Conservation (phyloP, 345 rosid species). For the Citrus australasica region DNA sequence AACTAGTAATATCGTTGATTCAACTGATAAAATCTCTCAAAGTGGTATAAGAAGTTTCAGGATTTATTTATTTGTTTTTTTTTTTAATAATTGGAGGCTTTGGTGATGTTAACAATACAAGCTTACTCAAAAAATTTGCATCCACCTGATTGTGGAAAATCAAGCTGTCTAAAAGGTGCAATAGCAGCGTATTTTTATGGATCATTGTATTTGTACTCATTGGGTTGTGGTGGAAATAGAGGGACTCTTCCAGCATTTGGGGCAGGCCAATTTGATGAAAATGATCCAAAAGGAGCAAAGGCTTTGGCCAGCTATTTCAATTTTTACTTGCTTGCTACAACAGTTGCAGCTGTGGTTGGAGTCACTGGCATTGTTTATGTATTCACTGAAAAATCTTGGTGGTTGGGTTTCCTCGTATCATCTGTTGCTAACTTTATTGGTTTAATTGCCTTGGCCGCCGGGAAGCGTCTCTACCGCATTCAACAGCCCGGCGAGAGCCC, state of each 20-base stretch:
- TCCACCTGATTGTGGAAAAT: slow-evolving; percentile 26
- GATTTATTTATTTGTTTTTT: not conserved
- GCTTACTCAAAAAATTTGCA: slow-evolving; percentile 37
- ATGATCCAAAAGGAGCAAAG: slow-evolving; percentile 23
- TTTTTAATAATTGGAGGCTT: slow-evolving; percentile 21
- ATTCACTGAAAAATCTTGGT: slow-evolving; percentile 34
- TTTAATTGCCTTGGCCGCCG: slow-evolving; percentile 25
- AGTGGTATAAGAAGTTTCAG: not conserved
- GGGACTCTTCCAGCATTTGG: slow-evolving; percentile 49
- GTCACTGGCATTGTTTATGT: slow-evolving; percentile 47
- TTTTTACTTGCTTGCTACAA: slow-evolving; percentile 23
- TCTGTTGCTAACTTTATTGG: slow-evolving; percentile 30
- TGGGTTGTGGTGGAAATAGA: slow-evolving; percentile 43
- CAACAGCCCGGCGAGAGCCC: slow-evolving; percentile 32
- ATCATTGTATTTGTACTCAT: slow-evolving; percentile 33
- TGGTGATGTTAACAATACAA: slow-evolving; percentile 49
- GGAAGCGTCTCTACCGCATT: slow-evolving; percentile 43
- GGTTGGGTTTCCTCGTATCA: slow-evolving; percentile 42
- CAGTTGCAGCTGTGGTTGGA: slow-evolving; percentile 39
- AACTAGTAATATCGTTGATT: too few species aligned
- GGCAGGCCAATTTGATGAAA: slow-evolving; percentile 49
- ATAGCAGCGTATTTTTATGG: slow-evolving; percentile 32
- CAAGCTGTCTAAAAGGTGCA: slow-evolving; percentile 38
- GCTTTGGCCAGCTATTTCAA: slow-evolving; percentile 49
- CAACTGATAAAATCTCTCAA: not conserved